Conservation (phyloP, 345 rosid genomes). For the Salix suchowensis region DNA sequence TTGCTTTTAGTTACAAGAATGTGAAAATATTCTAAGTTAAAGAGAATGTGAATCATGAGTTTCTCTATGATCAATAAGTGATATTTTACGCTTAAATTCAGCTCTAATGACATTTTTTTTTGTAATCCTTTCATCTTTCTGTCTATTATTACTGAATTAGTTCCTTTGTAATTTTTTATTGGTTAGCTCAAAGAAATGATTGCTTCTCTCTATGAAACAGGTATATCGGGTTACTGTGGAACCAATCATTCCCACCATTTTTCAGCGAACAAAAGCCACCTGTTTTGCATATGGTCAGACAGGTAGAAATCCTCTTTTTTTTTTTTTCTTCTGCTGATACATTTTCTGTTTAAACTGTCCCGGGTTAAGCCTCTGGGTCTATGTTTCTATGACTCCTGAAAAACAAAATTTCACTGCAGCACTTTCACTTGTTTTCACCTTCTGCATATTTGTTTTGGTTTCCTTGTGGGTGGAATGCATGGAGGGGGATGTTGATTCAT, state of each 20-base stretch:
- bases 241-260: constrained; percentile 90
- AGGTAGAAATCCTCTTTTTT: constrained; percentile 41
- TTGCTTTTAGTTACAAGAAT: neutral
- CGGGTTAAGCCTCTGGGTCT: neutral
- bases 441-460: neutral
- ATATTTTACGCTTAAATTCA: neutral
- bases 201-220: constrained; percentile 35
- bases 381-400: neutral
- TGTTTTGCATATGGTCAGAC: constrained; percentile 99
- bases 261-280: constrained; percentile 94
- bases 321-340: neutral
- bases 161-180: constrained; percentile 1
- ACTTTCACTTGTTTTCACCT: neutral
- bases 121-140: neutral
- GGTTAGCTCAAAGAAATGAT: constrained; percentile 12
- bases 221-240: constrained; percentile 82
- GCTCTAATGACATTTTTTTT: neutral
- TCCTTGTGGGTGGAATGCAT: neutral
- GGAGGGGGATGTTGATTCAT: neutral
- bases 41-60: neutral
- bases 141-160: neutral
- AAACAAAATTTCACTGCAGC: neutral
- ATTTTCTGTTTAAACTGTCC: neutral
- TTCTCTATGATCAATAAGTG: neutral
- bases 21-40: neutral